phyloP scores from a whole-genome alignment of 352 stramenopile genomes.

The Phytopythium sindhum region DNA sequence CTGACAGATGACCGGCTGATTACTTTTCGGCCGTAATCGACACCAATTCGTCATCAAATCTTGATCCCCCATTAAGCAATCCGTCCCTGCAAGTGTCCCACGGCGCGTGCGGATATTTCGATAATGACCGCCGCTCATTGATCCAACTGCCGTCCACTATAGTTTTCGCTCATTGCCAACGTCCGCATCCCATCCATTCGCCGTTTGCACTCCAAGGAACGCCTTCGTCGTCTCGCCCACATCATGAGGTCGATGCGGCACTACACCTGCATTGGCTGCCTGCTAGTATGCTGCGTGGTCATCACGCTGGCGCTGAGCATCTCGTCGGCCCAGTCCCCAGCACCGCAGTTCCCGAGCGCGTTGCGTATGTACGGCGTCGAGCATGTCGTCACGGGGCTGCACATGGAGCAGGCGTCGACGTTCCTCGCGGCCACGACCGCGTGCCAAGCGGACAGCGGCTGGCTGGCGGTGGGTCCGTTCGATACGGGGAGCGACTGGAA shows the following conservation, averaged over 20 bases:
- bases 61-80: no score
- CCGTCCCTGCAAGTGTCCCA: no score
- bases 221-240: neutral
- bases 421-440: neutral
- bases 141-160: neutral
- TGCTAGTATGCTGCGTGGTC: neutral
- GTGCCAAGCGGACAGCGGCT: neutral
- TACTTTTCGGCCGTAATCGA: no score
- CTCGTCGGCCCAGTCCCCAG: neutral
- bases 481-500: neutral
- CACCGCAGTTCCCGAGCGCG: neutral
- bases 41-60: no score
- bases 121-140: no score
- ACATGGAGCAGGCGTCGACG: neutral
- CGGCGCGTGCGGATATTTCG: no score
- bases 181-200: neutral
- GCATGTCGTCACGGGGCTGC: neutral
- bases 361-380: neutral
- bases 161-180: neutral
- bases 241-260: neutral
- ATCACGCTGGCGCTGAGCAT: neutral
- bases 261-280: neutral
- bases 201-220: neutral
- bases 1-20: no score
- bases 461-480: neutral